Percentiles rank a stretch among this genome's conserved stretches.
phyloP scores from a whole-genome alignment of 2,329 filamentous ascomycete genomes.

The Fusarium lateritium region DNA sequence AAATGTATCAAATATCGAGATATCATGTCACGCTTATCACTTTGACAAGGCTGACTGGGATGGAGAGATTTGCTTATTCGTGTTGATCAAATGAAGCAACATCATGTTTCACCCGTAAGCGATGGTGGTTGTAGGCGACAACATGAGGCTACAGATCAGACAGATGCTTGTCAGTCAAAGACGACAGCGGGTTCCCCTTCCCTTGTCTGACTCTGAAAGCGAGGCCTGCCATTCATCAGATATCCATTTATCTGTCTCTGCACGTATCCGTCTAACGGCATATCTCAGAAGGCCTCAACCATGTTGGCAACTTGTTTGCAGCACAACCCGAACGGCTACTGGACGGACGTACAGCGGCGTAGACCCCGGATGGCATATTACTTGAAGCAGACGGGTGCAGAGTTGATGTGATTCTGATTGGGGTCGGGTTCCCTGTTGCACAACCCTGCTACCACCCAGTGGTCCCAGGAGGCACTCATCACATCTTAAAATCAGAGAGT shows the following conservation, averaged over 20 bases:
- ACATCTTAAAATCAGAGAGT: slow-evolving; percentile 6
- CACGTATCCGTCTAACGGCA: slow-evolving; percentile 38
- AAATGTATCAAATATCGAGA: slow-evolving; percentile 36
- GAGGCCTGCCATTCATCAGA: slow-evolving; percentile 43
- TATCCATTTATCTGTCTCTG: slow-evolving; percentile 41
- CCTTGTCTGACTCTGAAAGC: slow-evolving; percentile 33
- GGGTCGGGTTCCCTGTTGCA: slow-evolving; percentile 12
- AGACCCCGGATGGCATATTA: slow-evolving; percentile 38
- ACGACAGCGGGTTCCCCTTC: slow-evolving; percentile 16
- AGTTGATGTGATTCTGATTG: slow-evolving; percentile 32
- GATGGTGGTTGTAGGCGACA: slow-evolving; percentile 8
- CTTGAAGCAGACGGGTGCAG: slow-evolving; percentile 48
- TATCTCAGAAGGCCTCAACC: slow-evolving; percentile 44
- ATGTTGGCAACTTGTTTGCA: slow-evolving; percentile 43
- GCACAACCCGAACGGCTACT: slow-evolving; percentile 26
- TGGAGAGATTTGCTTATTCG: slow-evolving; percentile 29
- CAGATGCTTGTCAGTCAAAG: slow-evolving; percentile 2
- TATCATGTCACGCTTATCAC: slow-evolving; percentile 28
- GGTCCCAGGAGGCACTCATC: slow-evolving; percentile 27
- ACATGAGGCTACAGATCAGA: slow-evolving; percentile 23
- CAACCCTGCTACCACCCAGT: slow-evolving; percentile 45
- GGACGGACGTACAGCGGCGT: slow-evolving; percentile 8
- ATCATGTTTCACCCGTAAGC: slow-evolving; percentile 35
- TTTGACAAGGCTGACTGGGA: slow-evolving; percentile 37
- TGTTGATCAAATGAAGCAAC: slow-evolving; percentile 26